phyloP scores from a whole-genome alignment of 169 alveolate genomes.

The Eimeria tenella region DNA sequence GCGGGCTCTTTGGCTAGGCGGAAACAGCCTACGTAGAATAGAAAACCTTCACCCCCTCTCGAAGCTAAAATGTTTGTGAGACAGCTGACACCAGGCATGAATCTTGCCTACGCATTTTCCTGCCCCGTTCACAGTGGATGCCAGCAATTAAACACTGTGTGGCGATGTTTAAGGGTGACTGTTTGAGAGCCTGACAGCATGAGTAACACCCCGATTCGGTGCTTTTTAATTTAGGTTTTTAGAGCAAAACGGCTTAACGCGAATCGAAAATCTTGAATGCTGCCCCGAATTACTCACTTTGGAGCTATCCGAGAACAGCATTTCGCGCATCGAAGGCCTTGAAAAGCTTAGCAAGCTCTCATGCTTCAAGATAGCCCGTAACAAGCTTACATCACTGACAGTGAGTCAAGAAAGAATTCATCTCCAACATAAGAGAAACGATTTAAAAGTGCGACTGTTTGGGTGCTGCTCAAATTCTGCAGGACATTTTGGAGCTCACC shows the following conservation, averaged over 20 bases:
- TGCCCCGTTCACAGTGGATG: too few relatives aligned
- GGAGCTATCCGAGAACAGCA: slow-evolving; percentile 93
- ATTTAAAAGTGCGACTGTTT: neutral
- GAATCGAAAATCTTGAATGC: slow-evolving; percentile 91
- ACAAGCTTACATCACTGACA: slow-evolving; percentile 85
- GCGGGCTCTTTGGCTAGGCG: slow-evolving; percentile 94
- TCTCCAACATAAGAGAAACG: neutral
- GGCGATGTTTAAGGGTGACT: too few relatives aligned
- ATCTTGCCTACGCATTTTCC: neutral
- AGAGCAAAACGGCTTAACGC: slow-evolving; percentile 92
- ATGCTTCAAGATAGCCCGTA: slow-evolving; percentile 80
- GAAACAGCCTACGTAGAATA: slow-evolving; percentile 92
- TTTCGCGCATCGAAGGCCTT: slow-evolving; percentile 84
- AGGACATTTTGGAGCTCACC: slow-evolving; percentile 87
- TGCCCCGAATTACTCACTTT: slow-evolving; percentile 87
- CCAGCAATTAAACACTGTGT: too few relatives aligned
- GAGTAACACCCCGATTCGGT: neutral
- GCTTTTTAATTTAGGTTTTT: slow-evolving; percentile 80
- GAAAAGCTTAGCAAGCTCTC: slow-evolving; percentile 49
- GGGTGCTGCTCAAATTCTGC: neutral
- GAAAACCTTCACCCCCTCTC: slow-evolving; percentile 90
- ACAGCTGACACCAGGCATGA: neutral
- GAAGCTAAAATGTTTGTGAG: slow-evolving; percentile 90
- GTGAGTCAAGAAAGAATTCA: slow-evolving; percentile 8
- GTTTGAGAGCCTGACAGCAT: neutral